phyloP scores from a whole-genome alignment of 2,329 filamentous ascomycete species.

The Dothidotthia symphoricarpi region DNA sequence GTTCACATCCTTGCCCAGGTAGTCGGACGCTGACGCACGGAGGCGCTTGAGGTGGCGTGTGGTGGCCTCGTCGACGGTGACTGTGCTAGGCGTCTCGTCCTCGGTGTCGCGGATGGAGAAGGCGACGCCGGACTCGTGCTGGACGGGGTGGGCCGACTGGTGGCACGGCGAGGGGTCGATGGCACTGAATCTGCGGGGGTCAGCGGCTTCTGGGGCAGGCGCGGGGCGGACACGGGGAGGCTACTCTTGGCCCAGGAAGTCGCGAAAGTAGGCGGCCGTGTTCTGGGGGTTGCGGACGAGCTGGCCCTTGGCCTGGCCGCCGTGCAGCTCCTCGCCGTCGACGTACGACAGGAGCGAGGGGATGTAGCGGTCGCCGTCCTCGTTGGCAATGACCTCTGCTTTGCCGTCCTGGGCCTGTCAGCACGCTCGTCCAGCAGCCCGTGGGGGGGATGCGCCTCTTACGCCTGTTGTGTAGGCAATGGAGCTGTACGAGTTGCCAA shows the following conservation, averaged over 20 bases:
- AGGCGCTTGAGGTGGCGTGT: slow-evolving; percentile 83
- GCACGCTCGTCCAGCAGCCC: background rate
- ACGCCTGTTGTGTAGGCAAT: slow-evolving; percentile 80
- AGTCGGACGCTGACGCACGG: slow-evolving; percentile 81
- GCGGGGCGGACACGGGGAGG: too few relatives aligned
- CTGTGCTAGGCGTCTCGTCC: slow-evolving; percentile 56
- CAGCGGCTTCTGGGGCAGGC: too few relatives aligned
- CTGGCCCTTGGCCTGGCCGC: slow-evolving; percentile 90
- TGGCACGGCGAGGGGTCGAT: slow-evolving; percentile 96
- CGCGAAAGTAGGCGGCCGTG: slow-evolving; percentile 93
- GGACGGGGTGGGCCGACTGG: slow-evolving; percentile 84
- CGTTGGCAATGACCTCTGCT: slow-evolving; percentile 96
- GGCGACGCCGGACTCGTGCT: slow-evolving; percentile 67
- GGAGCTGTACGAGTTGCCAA: slow-evolving; percentile 97
- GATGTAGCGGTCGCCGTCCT: slow-evolving; percentile 99
- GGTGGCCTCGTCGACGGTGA: slow-evolving; percentile 77
- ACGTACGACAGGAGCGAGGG: slow-evolving; percentile 92
- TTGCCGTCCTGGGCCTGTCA: slow-evolving; percentile 68
- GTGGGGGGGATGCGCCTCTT: slow-evolving; percentile 20
- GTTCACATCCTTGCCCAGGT: slow-evolving; percentile 87
- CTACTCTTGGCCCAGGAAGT: slow-evolving; percentile 92
- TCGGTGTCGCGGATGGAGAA: slow-evolving; percentile 80
- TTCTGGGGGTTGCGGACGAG: slow-evolving; percentile 89
- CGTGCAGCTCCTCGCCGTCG: slow-evolving; percentile 94
- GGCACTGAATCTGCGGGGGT: slow-evolving; percentile 82